These are phyloP conservation scores for Phoma sp. DNA, from an alignment of 2,329 filamentous ascomycete species.

Conservation along the genomic window DNA sequence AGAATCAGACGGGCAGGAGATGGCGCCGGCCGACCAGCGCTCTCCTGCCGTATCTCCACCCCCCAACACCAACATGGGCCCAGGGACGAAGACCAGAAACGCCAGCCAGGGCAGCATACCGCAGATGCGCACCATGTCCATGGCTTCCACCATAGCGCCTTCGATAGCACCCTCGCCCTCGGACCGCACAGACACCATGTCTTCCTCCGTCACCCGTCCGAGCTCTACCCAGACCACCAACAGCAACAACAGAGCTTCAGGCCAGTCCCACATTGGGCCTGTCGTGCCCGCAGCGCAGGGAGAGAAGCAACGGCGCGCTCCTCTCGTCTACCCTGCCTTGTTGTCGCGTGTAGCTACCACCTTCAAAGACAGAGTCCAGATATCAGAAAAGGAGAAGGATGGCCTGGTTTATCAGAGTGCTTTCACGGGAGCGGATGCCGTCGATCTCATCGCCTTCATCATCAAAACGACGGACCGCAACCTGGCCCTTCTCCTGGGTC, in stretches of 20 bases:
- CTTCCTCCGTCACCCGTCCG: constrained; percentile 53
- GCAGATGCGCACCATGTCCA: constrained; percentile 79
- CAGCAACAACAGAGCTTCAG: constrained; percentile 47
- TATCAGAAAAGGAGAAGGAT: constrained; percentile 92
- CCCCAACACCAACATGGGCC: constrained; percentile 32
- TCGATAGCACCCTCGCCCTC: constrained; percentile 57
- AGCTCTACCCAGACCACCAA: constrained; percentile 46
- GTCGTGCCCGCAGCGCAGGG: constrained; percentile 53
- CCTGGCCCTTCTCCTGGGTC: constrained; percentile 84
- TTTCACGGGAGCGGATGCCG: constrained; percentile 93
- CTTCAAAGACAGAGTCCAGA: constrained; percentile 85
- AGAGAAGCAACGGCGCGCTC: constrained; percentile 66
- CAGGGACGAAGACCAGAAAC: constrained; percentile 43
- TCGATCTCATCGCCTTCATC: constrained; percentile 94
- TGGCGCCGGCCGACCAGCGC: constrained; percentile 27
- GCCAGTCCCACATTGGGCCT: constrained; percentile 50
- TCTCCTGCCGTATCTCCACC: constrained; percentile 30
- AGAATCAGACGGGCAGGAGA: constrained; percentile 56
- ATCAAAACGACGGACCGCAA: constrained; percentile 97
- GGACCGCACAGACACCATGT: constrained; percentile 65
- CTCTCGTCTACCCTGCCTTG: constrained; percentile 90
- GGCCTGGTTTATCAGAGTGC: constrained; percentile 96
- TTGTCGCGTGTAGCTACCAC: constrained; percentile 92
- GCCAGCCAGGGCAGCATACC: constrained; percentile 46
- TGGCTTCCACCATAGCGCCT: constrained; percentile 80